Conservation (phyloP, 2,329 filamentous ascomycete species). For the Beauveria sp. region DNA sequence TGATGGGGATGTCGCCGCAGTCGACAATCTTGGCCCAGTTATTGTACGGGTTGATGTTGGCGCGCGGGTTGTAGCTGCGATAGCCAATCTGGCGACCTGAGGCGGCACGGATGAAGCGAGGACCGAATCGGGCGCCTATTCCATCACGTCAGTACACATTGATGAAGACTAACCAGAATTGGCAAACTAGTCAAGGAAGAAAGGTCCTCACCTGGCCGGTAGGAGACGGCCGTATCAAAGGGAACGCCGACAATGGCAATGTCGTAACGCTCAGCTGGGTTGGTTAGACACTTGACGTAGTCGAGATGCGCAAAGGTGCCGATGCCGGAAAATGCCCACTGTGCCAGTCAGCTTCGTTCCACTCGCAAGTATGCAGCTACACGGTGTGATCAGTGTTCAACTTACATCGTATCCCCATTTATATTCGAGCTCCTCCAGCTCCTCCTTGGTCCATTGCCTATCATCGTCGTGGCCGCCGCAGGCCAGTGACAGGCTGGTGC, state of each 20-base stretch:
- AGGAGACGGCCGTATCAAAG: conserved; percentile 67
- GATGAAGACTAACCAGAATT: too few relatives aligned
- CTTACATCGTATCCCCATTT: conserved; percentile 53
- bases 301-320: conserved; percentile 66
- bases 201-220: conserved; percentile 50
- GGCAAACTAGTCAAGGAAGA: background rate
- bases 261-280: conserved; percentile 55
- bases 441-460: conserved; percentile 41
- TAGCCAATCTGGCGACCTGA: conserved; percentile 73
- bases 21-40: conserved; percentile 77
- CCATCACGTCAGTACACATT: background rate
- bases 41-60: conserved; percentile 75
- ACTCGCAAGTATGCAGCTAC: background rate
- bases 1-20: conserved; percentile 85
- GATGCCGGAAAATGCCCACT: conserved; percentile 59
- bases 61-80: conserved; percentile 72
- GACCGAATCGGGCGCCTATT: conserved; percentile 69
- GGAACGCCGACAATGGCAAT: conserved; percentile 66
- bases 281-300: conserved; percentile 61
- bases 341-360: background rate
- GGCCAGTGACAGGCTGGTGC: conserved; percentile 19
- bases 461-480: conserved; percentile 25
- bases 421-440: conserved; percentile 43
- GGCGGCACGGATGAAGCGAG: conserved; percentile 77
- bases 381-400: background rate